These are phyloP conservation scores for Ascobolus immersus DNA, from an alignment of 495 filamentous ascomycete species.

Conservation along the genomic window DNA sequence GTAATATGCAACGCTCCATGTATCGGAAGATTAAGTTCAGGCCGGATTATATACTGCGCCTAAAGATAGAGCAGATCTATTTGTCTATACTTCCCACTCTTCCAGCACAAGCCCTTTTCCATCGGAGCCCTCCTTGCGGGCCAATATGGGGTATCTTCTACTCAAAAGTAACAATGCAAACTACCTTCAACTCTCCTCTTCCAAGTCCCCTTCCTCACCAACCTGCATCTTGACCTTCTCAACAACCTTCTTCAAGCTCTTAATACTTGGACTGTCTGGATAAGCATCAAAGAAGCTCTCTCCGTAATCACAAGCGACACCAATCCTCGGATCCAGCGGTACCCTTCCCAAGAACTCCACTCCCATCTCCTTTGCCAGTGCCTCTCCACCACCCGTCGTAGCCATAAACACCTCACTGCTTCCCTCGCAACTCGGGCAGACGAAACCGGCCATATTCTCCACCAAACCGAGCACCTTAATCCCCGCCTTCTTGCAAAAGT, in stretches of 20 bases:
- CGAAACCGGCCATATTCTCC: slow-evolving; percentile 94
- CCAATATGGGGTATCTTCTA: too few relatives aligned
- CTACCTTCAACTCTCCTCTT: slow-evolving; percentile 1
- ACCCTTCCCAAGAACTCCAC: slow-evolving; percentile 76
- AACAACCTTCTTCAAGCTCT: slow-evolving; percentile 52
- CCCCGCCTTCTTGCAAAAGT: slow-evolving; percentile 86
- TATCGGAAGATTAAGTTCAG: too few relatives aligned
- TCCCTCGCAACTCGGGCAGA: slow-evolving; percentile 55
- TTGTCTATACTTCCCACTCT: too few relatives aligned
- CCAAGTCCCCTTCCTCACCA: slow-evolving; percentile 4
- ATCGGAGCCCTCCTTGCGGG: too few relatives aligned
- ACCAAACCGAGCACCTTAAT: slow-evolving; percentile 72
- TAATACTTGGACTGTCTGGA: slow-evolving; percentile 71
- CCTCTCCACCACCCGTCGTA: slow-evolving; percentile 65
- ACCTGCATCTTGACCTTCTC: slow-evolving; percentile 32
- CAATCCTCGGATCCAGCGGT: slow-evolving; percentile 80
- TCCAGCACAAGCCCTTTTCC: too few relatives aligned
- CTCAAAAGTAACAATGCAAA: too few relatives aligned
- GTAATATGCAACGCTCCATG: too few relatives aligned
- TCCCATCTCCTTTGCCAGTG: slow-evolving; percentile 54
- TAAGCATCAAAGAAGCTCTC: slow-evolving; percentile 91
- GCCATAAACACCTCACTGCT: slow-evolving; percentile 51
- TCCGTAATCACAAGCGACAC: slow-evolving; percentile 87
- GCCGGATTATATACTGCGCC: too few relatives aligned
- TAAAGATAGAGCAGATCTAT: too few relatives aligned